A percentile compares a stretch with the other conserved stretches of the same genome.
These are phyloP conservation scores for Miscanthus lutarioriparius DNA, from an alignment of 176 grass and related monocot species.

Conservation along the genomic window DNA sequence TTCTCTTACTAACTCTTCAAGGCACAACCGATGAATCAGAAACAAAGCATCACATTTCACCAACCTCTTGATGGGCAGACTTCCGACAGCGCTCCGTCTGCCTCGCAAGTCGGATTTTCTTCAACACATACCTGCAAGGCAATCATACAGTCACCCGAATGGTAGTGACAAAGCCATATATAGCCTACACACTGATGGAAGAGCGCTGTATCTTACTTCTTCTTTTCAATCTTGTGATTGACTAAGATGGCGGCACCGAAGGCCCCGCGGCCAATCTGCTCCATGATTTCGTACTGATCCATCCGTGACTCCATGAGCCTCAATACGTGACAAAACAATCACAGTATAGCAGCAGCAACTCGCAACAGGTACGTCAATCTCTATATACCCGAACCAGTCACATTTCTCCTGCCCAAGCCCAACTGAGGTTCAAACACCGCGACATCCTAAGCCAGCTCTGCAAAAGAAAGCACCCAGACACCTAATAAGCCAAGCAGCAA, in stretches of 20 bases:
- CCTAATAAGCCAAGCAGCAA: conserved; percentile 34
- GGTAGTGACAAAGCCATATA: background rate
- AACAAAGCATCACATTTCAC: conserved; percentile 9
- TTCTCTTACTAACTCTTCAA: background rate
- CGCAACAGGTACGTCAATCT: background rate
- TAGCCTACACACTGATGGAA: background rate
- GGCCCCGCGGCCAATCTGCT: conserved; percentile 92
- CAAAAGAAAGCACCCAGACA: conserved; percentile 28
- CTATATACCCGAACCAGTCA: conserved; percentile 14
- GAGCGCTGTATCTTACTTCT: conserved; percentile 47
- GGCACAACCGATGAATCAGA: background rate
- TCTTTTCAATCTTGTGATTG: conserved; percentile 96
- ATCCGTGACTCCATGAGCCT: conserved; percentile 83
- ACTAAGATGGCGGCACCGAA: conserved; percentile 96
- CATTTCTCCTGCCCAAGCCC: background rate
- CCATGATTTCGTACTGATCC: conserved; percentile 99
- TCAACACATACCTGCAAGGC: conserved; percentile 76
- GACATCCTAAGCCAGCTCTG: conserved; percentile 24
- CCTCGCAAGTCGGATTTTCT: conserved; percentile 92
- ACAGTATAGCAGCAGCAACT: conserved; percentile 11
- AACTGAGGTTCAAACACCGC: conserved; percentile 25
- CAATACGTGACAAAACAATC: conserved; percentile 12
- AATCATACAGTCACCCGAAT: conserved; percentile 5
- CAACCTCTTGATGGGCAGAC: conserved; percentile 94
- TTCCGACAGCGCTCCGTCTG: conserved; percentile 87